Base-by-base conservation (phyloP, 2,329 filamentous ascomycete species). In the Trichoderma koningiopsis region DNA sequence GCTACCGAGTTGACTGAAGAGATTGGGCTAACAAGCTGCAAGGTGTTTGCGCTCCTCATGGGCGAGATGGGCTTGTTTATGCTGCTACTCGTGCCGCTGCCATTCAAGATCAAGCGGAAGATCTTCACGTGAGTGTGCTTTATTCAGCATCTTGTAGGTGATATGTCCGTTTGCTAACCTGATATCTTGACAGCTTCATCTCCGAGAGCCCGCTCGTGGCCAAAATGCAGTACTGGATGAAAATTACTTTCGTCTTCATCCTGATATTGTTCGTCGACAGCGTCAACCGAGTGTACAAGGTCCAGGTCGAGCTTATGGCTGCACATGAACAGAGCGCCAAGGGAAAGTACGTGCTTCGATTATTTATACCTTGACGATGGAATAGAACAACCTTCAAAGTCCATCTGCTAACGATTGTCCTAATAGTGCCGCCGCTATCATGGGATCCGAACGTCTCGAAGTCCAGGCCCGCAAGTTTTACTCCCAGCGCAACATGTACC, bases 401-500 rank as follows among this genome's bases (percentile, higher is more conserved):
- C 47, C 22, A 29, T 27, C 37, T 71, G 57, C 75, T 77, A 73
- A 77, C 69, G 16, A 31, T n/a, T 6, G 40, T 24, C 3, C 29
- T n/a, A 52, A 69, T 43, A 66, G 68, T 74, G 84, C 82, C 69
- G 82, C 91, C 78, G 88, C 90, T 63, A 89, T 94, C 70, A 89
- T 97, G 76, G 95, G 96, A 72, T 91, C 93, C 79, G 96, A 98
- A 80, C 95, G 96, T 73, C 94, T 97, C 88, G 96, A 99, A 84
- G 95, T 98, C 64, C 96, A 99, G 83, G 95, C 96, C 73, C 94
- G 96, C 87, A 99, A 99, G 84, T 99, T 99, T 87, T 99, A 99
- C 88, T 97, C 94, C 72, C 95, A 99, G 86, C 94, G 96, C 82
- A 99, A 99, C 89, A 99, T 99, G 96, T 99, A 99, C 85, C 94